These are phyloP conservation scores for Geotrichum restrictum DNA, from an alignment of 1,139 yeast genomes.

Conservation along the genomic window DNA sequence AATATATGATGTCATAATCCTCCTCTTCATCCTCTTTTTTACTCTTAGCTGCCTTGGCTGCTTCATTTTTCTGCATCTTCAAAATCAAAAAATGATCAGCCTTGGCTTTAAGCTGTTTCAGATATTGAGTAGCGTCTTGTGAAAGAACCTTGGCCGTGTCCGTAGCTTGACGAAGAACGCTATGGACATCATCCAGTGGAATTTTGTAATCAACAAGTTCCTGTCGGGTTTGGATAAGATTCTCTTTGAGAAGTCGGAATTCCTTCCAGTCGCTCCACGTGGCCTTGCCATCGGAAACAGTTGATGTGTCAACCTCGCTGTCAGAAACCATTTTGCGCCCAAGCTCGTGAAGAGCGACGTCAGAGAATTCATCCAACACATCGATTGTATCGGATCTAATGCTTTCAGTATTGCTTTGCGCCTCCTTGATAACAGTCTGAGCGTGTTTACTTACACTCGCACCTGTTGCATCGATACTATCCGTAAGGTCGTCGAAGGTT, in stretches of 20 bases:
- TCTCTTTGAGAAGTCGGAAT: constrained; percentile 56
- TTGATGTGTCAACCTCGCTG: constrained; percentile 30
- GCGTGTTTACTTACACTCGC: constrained; percentile 34
- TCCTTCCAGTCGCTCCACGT: constrained; percentile 66
- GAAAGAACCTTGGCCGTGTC: constrained; percentile 56
- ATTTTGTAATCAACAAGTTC: constrained; percentile 48
- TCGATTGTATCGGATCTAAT: constrained; percentile 37
- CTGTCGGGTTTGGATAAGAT: constrained; percentile 55
- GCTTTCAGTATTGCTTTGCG: constrained; percentile 36
- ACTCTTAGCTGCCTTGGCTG: background rate
- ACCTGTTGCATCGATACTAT: constrained; percentile 31
- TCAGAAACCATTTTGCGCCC: constrained; percentile 34
- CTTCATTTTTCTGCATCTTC: constrained; percentile 37
- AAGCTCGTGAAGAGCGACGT: constrained; percentile 38
- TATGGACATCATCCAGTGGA: constrained; percentile 49
- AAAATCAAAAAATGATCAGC: constrained; percentile 78
- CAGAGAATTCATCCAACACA: constrained; percentile 42
- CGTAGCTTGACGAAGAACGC: constrained; percentile 54
- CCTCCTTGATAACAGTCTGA: constrained; percentile 33
- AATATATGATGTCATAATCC: constrained; percentile 29
- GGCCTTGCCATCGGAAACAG: constrained; percentile 43
- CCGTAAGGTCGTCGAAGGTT: constrained; percentile 31
- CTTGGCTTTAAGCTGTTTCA: constrained; percentile 69
- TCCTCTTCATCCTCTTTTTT: constrained; percentile 23
- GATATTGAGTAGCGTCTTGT: constrained; percentile 66